A percentile compares a stretch with the other conserved stretches of the same genome.
Evolutionary conservation across 306 rosid genomes (phyloP).

Genomic region (Spatholobus suberectus): DNA sequence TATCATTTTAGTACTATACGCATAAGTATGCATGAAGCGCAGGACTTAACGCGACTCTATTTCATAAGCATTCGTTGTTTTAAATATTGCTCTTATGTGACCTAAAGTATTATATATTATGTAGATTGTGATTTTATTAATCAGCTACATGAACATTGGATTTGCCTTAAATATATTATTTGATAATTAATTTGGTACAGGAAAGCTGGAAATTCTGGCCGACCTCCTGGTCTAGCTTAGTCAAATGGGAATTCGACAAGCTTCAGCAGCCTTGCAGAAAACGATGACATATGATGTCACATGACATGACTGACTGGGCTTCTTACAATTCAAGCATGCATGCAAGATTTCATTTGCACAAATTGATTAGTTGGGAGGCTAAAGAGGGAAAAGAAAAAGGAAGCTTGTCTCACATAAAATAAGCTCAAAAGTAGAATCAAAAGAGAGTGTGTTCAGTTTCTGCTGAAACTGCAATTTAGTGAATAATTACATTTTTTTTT

Average conservation of each 20-base stretch:
- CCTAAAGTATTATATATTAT: not conserved
- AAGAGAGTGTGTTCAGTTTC: no score
- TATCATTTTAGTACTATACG: not conserved
- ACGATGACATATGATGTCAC: constrained; percentile 1
- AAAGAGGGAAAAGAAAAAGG: no score
- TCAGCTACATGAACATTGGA: not conserved
- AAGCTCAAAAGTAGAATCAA: no score
- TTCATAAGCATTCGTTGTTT: no score
- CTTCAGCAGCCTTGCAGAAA: constrained; percentile 25
- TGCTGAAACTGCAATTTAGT: no score
- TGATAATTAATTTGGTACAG: constrained; percentile 28
- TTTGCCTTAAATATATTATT: not conserved
- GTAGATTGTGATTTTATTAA: no score
- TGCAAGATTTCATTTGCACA: no score
- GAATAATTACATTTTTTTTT: no score
- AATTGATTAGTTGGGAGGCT: no score
- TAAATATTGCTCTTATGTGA: not conserved
- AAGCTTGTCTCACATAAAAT: no score
- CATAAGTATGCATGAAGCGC: constrained; percentile 23
- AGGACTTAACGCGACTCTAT: not conserved
- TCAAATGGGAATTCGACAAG: constrained; percentile 1
- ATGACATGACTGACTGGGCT: no score
- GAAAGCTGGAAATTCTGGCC: constrained; percentile 59
- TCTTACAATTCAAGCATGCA: no score
- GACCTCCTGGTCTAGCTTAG: constrained; percentile 61